These are phyloP conservation scores for Paecilomyces niveus DNA, from an alignment of 2,329 filamentous ascomycete species.

Conservation along the genomic window DNA sequence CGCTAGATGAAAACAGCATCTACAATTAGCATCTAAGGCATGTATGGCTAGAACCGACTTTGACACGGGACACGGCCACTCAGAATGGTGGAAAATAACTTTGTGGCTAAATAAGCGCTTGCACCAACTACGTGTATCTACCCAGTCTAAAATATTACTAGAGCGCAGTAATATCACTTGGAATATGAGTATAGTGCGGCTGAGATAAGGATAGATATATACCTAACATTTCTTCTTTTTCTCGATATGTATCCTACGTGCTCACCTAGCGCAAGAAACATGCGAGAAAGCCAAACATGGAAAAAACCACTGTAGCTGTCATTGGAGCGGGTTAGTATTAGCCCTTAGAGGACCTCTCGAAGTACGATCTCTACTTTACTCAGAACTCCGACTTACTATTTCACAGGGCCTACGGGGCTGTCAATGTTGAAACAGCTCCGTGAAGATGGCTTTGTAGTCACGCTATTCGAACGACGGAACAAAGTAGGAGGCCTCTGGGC, in stretches of 20 bases:
- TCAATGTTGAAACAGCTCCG: conserved; percentile 31
- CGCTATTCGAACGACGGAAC: conserved; percentile 31
- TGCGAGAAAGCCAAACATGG: neutral
- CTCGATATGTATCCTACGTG: neutral
- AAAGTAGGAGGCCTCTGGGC: conserved; percentile 41
- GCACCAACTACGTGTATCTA: neutral
- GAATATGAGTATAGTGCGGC: too few species aligned
- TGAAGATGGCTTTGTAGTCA: conserved; percentile 40
- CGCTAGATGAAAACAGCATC: too few species aligned
- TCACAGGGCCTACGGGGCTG: neutral
- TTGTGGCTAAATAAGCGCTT: neutral
- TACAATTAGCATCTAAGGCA: too few species aligned
- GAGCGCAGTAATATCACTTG: too few species aligned
- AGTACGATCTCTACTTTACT: neutral
- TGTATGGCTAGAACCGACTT: neutral
- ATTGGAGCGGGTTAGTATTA: neutral
- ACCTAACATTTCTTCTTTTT: neutral
- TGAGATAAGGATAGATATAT: neutral
- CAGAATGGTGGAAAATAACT: neutral
- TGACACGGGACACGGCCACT: neutral
- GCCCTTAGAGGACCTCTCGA: too few species aligned
- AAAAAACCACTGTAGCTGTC: neutral
- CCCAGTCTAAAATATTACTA: neutral
- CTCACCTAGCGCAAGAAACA: neutral
- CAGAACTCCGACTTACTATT: neutral